phyloP scores from a whole-genome alignment of 2,329 filamentous ascomycete species.

The Phoma sp. region DNA sequence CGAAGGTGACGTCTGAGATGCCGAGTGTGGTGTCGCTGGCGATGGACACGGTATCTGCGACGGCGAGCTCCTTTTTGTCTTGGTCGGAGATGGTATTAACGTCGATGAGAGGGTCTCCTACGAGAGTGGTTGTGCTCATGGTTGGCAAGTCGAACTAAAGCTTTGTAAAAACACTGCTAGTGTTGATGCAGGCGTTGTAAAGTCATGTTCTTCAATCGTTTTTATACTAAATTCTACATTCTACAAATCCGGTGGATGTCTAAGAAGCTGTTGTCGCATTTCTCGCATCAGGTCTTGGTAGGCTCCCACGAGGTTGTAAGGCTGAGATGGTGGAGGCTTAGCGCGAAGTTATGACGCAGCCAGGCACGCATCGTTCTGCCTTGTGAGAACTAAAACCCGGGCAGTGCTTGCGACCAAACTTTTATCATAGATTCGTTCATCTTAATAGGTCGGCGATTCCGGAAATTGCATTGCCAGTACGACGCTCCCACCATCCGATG shows the following conservation, averaged over 20 bases:
- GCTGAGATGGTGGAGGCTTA: neutral
- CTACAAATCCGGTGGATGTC: neutral
- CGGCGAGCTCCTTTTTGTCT: slow-evolving; percentile 31
- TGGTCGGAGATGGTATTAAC: slow-evolving; percentile 18
- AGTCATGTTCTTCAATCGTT: neutral
- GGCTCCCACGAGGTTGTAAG: neutral
- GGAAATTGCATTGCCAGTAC: too few relatives aligned
- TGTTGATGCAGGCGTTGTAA: neutral
- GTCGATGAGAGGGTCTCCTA: slow-evolving; percentile 17
- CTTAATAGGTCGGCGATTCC: neutral
- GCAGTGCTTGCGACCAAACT: neutral
- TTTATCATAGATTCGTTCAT: neutral
- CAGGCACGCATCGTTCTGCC: neutral
- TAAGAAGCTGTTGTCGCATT: neutral
- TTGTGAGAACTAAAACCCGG: too few relatives aligned
- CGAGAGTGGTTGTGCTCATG: neutral
- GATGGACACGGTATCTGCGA: slow-evolving; percentile 23
- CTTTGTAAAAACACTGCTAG: neutral
- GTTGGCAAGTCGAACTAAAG: neutral
- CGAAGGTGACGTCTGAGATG: slow-evolving; percentile 42
- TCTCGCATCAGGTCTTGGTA: neutral
- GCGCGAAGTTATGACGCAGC: neutral
- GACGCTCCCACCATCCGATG: too few relatives aligned
- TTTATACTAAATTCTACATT: neutral
- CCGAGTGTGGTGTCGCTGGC: slow-evolving; percentile 25